Percentiles rank a stretch among this genome's conserved stretches.
Conservation (phyloP, 441 rosid genomes). For the Erysimum cheiri region DNA sequence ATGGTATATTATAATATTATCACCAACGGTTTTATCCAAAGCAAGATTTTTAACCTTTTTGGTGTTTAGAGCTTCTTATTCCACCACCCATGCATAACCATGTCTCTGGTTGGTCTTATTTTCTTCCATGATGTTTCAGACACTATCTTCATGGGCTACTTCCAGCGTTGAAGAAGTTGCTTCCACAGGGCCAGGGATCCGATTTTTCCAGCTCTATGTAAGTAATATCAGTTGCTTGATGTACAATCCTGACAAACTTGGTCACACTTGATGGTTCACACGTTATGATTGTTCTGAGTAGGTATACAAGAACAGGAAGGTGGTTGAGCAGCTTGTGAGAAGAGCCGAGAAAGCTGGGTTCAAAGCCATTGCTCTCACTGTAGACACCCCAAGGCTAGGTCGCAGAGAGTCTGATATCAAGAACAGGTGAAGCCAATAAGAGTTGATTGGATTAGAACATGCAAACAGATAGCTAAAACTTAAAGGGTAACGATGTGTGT, state of each 20-base stretch:
- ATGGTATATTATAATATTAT: conserved; percentile 58
- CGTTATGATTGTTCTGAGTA: conserved; percentile 37
- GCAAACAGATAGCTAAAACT: background rate
- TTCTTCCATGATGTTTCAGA: conserved; percentile 51
- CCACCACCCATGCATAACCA: background rate
- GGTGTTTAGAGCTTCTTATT: background rate
- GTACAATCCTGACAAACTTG: background rate
- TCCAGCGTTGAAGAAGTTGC: conserved; percentile 97
- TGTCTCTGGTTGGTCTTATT: conserved; percentile 17
- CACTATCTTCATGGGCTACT: conserved; percentile 91
- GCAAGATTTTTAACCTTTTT: background rate
- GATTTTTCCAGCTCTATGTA: conserved; percentile 95
- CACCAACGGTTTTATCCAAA: background rate
- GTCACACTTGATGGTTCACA: conserved; percentile 24
- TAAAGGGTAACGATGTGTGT: background rate
- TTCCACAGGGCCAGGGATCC: conserved; percentile 93
- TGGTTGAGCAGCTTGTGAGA: conserved; percentile 85
- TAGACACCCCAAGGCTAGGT: conserved; percentile 69
- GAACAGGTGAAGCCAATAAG: conserved; percentile 52
- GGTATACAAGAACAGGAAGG: conserved; percentile 86
- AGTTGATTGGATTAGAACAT: conserved; percentile 6
- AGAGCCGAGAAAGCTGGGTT: conserved; percentile 98
- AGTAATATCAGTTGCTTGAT: conserved; percentile 39
- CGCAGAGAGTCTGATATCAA: conserved; percentile 73
- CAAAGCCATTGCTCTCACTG: conserved; percentile 83